Conservation (phyloP, 164 flowering plant genomes). For the Umbellularia californica region DNA sequence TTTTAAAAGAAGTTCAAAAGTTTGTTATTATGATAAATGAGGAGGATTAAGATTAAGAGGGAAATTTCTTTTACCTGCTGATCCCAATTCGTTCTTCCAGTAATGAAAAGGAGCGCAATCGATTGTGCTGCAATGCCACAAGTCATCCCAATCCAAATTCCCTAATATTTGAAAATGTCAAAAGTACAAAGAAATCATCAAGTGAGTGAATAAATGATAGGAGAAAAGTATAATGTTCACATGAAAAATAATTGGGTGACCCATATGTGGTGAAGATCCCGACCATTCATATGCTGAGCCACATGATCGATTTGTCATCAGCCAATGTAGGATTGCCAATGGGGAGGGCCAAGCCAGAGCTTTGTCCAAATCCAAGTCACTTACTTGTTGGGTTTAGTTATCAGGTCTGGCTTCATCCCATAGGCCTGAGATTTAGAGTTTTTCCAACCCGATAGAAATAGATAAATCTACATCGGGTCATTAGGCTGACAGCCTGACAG, state of each 20-base stretch:
- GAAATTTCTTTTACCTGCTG: slow-evolving; percentile 18
- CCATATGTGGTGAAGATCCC: not conserved
- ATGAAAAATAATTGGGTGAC: too few relatives aligned
- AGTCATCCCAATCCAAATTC: slow-evolving; percentile 40
- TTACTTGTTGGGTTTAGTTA: too few relatives aligned
- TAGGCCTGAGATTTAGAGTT: too few relatives aligned
- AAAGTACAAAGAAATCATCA: not conserved
- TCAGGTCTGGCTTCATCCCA: too few relatives aligned
- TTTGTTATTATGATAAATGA: too few relatives aligned
- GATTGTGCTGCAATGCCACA: slow-evolving; percentile 27
- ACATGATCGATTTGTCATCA: not conserved
- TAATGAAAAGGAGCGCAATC: slow-evolving; percentile 24
- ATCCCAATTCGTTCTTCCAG: slow-evolving; percentile 36
- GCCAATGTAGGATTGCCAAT: too few relatives aligned
- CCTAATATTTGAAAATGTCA: slow-evolving; percentile 10
- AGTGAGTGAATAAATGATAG: not conserved
- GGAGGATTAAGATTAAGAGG: not conserved
- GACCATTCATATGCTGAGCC: not conserved
- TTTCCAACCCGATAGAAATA: too few relatives aligned
- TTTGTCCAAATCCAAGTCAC: too few relatives aligned
- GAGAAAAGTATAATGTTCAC: too few relatives aligned
- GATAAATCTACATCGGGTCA: too few relatives aligned
- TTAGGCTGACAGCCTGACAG: too few relatives aligned
- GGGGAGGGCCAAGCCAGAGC: not conserved
- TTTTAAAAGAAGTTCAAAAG: too few relatives aligned